phyloP scores from a whole-genome alignment of 345 rosid genomes.

The Eucalyptus guilfoylei region DNA sequence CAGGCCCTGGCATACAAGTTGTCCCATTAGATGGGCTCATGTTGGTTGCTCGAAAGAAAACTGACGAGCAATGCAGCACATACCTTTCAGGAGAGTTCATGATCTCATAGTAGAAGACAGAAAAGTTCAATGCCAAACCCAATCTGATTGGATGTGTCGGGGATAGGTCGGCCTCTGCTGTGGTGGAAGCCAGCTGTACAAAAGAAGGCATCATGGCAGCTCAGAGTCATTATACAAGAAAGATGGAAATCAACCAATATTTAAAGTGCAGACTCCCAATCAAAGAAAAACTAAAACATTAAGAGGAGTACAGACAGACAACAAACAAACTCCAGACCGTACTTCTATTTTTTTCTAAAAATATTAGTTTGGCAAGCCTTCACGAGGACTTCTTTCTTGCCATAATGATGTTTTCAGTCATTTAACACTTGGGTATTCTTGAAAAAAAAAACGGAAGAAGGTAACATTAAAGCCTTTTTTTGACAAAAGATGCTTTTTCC shows the following conservation, averaged over 20 bases:
- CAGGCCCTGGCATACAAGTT: conserved; percentile 11
- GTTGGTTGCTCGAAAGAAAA: background rate
- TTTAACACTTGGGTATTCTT: background rate
- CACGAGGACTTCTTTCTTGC: background rate
- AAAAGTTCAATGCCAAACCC: conserved; percentile 33
- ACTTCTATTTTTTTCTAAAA: background rate
- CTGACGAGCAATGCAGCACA: background rate
- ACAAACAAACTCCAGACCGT: background rate
- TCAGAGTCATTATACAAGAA: background rate
- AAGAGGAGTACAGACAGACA: background rate
- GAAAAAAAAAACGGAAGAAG: background rate
- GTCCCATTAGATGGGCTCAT: background rate
- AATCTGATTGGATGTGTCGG: conserved; percentile 26
- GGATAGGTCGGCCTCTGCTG: conserved; percentile 21
- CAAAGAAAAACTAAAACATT: background rate
- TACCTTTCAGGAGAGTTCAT: conserved; percentile 25
- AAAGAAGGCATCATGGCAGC: background rate
- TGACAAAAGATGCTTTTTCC: background rate
- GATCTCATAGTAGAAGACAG: conserved; percentile 28
- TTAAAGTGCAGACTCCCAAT: background rate
- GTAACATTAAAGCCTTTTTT: background rate
- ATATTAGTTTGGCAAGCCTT: background rate
- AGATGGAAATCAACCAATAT: background rate
- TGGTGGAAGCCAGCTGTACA: conserved; percentile 6
- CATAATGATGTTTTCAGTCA: background rate